These are phyloP conservation scores for Albatrellus sp. DNA, from an alignment of 1,284 basidiomycete genomes.

Conservation along the genomic window DNA sequence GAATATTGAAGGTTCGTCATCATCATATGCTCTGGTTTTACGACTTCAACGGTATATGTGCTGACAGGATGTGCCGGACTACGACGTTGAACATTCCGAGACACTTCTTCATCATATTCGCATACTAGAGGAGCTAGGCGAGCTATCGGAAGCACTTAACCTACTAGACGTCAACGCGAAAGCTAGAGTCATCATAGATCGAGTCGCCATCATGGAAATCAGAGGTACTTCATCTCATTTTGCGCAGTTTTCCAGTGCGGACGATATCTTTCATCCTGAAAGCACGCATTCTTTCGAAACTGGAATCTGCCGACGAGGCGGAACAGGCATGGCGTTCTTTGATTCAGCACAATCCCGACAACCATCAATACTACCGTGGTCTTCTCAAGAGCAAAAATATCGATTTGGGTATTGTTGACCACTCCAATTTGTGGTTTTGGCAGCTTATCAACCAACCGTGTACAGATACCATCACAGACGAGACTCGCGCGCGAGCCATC, in stretches of 20 bases:
- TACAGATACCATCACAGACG: constrained; percentile 32
- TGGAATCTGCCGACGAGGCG: constrained; percentile 52
- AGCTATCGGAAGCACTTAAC: constrained; percentile 46
- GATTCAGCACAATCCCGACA: constrained; percentile 81
- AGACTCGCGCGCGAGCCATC: constrained; percentile 43
- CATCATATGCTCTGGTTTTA: background rate
- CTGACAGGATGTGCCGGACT: constrained; percentile 54
- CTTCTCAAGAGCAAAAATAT: constrained; percentile 60
- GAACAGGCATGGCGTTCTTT: constrained; percentile 70
- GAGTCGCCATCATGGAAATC: constrained; percentile 56
- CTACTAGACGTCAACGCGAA: constrained; percentile 58
- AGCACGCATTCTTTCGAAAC: constrained; percentile 64
- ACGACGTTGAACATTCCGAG: constrained; percentile 83
- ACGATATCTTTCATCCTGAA: constrained; percentile 11
- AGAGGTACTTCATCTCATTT: constrained; percentile 36
- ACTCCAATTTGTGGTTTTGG: constrained; percentile 12
- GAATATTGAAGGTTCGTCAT: constrained; percentile 42
- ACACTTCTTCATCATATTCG: constrained; percentile 73
- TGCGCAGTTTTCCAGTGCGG: constrained; percentile 1
- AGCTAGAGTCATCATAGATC: constrained; percentile 58
- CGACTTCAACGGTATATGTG: constrained; percentile 5
- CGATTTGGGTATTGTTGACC: constrained; percentile 36
- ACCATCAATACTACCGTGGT: constrained; percentile 69
- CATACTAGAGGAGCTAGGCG: constrained; percentile 68
- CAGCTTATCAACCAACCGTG: background rate